Conservation (phyloP, 257 asterid species). For the Salvia miltiorrhiza region DNA sequence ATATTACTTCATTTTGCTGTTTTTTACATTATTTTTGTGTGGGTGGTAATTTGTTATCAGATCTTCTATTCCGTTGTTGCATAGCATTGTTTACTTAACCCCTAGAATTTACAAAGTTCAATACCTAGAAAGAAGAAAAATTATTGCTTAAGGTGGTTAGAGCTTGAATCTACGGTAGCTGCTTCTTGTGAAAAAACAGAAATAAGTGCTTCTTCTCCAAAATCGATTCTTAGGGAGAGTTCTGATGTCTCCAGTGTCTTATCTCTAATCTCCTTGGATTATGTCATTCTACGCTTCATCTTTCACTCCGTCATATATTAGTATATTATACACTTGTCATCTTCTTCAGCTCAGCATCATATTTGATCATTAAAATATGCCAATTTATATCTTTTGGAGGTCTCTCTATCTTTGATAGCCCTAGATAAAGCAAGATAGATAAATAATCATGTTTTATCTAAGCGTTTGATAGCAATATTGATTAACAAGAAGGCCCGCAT, state of each 20-base stretch:
- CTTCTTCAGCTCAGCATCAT: background rate
- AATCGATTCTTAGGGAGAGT: slow-evolving; percentile 33
- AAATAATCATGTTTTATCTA: too few species aligned
- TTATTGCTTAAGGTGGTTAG: slow-evolving; percentile 45
- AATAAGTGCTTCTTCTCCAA: slow-evolving; percentile 43
- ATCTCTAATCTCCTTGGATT: background rate
- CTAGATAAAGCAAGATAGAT: too few species aligned
- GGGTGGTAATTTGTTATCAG: background rate
- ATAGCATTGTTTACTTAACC: slow-evolving; percentile 49
- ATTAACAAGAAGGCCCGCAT: too few species aligned
- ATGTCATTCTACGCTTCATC: slow-evolving; percentile 11
- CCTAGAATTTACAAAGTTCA: slow-evolving; percentile 43
- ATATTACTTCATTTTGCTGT: background rate
- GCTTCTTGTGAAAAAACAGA: slow-evolving; percentile 38
- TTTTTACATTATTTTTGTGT: background rate
- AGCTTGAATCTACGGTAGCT: slow-evolving; percentile 34
- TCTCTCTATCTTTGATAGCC: too few species aligned
- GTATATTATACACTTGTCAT: background rate
- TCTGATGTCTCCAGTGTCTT: slow-evolving; percentile 40
- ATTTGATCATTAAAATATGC: background rate
- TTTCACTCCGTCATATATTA: slow-evolving; percentile 9
- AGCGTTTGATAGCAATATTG: too few species aligned
- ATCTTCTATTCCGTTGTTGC: slow-evolving; percentile 1
- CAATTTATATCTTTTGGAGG: background rate
- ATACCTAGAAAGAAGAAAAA: slow-evolving; percentile 58